Base-by-base conservation (phyloP, 164 flowering plant genomes). In the Piper longum region DNA sequence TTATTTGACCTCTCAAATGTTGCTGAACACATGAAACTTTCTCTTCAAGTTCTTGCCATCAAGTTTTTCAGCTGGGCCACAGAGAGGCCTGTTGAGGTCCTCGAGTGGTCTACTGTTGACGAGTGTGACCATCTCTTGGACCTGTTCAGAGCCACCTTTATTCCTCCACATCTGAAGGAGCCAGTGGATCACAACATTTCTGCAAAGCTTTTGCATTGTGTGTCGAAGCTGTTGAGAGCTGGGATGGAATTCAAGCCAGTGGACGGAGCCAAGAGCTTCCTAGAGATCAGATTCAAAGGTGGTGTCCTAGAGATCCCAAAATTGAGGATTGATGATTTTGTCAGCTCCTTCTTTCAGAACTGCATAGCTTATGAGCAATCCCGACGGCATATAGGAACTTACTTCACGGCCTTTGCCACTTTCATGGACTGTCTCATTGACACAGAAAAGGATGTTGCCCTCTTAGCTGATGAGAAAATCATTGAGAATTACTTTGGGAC, bases 301-400 rank as follows among this genome's bases (percentile, higher is more conserved):
- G 66, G 66, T 8, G 43, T 13, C 14, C 52, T 63, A 45, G 57
- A 54, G 13, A 63, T 63, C 42, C 66, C 66, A 14, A 43, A 36
- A 2, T 17, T 63, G 7, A 26, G 19, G 5, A 40, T 63, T 36
- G n/a, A 54, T 7, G 43, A 40, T 41, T 39, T 12, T 8, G 41
- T 45, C 44, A 9, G 41, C 26, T 63, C 43, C 16, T 3, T 63
- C 66, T 63, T 63, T 39, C 66, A 19, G 8, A 63, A 63, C 59
- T 19, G 52, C 57, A 54, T 54, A 3, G 66, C 66, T 6, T 51
- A 39, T 8, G 66, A 63, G 66, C 57, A 63, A 45, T 64, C 26
- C 66, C 40, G 7, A 19, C 57, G 58, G 2, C 3, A 9, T 2
- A 40, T 43, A 13, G 66, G 59, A 6, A 54, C 40, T 19, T 58